Percentiles rank a stretch among this genome's conserved stretches.
These are phyloP conservation scores for Colletotrichum musicola DNA, from an alignment of 2,329 filamentous ascomycete species.

Conservation along the genomic window DNA sequence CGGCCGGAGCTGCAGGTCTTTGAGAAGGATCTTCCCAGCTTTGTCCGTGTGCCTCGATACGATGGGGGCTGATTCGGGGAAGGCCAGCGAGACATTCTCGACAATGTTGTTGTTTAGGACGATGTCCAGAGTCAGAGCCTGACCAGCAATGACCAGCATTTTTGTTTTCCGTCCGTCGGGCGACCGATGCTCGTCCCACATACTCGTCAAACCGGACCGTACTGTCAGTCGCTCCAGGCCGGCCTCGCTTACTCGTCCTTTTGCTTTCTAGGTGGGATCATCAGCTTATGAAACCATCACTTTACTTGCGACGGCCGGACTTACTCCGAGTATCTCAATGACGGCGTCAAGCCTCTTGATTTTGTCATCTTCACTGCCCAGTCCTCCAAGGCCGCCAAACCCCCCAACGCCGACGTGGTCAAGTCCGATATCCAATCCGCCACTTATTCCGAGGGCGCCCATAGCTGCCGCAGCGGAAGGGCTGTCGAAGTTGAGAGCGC, in stretches of 20 bases:
- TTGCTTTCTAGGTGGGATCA: constrained; percentile 43
- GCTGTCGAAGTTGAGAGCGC: constrained; percentile 72
- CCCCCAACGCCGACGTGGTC: constrained; percentile 64
- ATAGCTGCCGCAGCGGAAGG: constrained; percentile 73
- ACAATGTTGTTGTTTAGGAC: constrained; percentile 72
- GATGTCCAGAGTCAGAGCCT: constrained; percentile 72
- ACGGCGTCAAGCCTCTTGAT: constrained; percentile 67
- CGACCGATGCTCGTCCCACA: constrained; percentile 68
- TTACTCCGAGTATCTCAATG: constrained; percentile 62
- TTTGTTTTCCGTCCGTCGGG: constrained; percentile 62
- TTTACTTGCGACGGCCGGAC: constrained; percentile 47
- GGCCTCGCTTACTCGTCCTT: constrained; percentile 78
- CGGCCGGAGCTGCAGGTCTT: constrained; percentile 71
- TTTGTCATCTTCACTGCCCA: constrained; percentile 66
- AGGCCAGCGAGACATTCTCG: constrained; percentile 71
- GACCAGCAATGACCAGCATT: constrained; percentile 73
- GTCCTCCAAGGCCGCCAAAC: constrained; percentile 52
- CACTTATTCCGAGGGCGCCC: constrained; percentile 65
- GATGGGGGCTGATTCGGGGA: constrained; percentile 69
- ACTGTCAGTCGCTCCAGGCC: constrained; percentile 79
- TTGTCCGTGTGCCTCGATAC: constrained; percentile 71
- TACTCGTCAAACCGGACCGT: constrained; percentile 73
- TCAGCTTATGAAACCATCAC: constrained; percentile 17
- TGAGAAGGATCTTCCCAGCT: constrained; percentile 74
- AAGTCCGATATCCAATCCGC: constrained; percentile 64